Conservation (phyloP, 768 basidiomycete species). For the Suillus subaureus region DNA sequence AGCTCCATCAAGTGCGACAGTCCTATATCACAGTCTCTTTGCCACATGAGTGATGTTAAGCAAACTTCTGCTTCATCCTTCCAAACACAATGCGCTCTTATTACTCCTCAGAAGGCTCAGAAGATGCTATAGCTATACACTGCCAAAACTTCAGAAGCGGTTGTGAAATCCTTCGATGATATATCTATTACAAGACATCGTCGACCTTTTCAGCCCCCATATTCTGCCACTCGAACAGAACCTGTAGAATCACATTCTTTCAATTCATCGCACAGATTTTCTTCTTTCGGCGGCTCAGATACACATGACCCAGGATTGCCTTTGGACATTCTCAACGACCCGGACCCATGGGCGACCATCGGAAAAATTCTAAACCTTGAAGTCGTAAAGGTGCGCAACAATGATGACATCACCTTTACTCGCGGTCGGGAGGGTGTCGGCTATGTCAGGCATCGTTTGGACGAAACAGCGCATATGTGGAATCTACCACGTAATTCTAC, state of each 20-base stretch:
- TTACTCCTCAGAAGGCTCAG: not conserved
- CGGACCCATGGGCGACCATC: constrained; percentile 35
- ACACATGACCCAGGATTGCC: constrained; percentile 6
- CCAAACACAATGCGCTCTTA: not conserved
- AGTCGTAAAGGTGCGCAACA: not conserved
- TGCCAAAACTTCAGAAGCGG: not conserved
- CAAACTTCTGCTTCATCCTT: not conserved
- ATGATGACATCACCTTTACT: constrained; percentile 20
- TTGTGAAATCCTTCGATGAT: not conserved
- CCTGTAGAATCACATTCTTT: not conserved
- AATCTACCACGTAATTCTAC: not conserved
- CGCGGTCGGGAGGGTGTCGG: constrained; percentile 31
- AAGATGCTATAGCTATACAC: too few relatives aligned
- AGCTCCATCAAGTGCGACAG: not conserved
- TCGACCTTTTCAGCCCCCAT: not conserved
- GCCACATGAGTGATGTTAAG: not conserved
- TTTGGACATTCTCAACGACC: constrained; percentile 32
- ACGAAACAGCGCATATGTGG: not conserved
- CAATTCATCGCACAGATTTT: not conserved
- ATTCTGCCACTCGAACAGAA: not conserved
- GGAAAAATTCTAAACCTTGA: constrained; percentile 26
- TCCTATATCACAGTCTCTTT: not conserved
- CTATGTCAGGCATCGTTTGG: constrained; percentile 9
- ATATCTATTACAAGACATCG: not conserved
- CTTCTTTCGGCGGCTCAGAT: not conserved